A percentile compares a stretch with the other conserved stretches of the same genome.
phyloP scores from a whole-genome alignment of 345 rosid species.

The Mangifera indica region DNA sequence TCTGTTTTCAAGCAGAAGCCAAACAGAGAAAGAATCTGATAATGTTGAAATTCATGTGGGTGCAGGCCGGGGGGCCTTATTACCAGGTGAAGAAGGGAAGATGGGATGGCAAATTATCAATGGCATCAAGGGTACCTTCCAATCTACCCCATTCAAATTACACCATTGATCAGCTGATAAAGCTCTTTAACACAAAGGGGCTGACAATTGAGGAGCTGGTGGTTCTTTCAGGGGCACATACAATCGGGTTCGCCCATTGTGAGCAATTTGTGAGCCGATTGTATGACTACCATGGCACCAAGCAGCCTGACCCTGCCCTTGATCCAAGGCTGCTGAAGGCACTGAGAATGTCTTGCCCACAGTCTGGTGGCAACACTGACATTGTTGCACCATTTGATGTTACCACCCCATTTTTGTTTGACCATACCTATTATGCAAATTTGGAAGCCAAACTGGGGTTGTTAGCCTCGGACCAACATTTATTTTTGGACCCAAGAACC shows the following conservation, averaged over 20 bases:
- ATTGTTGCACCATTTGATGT: constrained; percentile 67
- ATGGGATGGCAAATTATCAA: constrained; percentile 72
- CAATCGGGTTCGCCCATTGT: constrained; percentile 87
- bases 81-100: constrained; percentile 82
- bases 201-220: constrained; percentile 61
- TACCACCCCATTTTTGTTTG: constrained; percentile 72
- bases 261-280: constrained; percentile 53
- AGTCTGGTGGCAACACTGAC: constrained; percentile 44
- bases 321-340: constrained; percentile 66
- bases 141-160: constrained; percentile 67
- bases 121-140: constrained; percentile 49
- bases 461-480: constrained; percentile 60
- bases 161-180: constrained; percentile 60
- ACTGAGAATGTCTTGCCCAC: constrained; percentile 71
- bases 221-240: constrained; percentile 78
- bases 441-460: constrained; percentile 59
- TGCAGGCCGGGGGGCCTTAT: constrained; percentile 74
- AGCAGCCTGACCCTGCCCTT: constrained; percentile 54
- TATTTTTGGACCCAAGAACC: constrained; percentile 60
- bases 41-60: constrained; percentile 5
- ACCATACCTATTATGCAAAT: constrained; percentile 59
- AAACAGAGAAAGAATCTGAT: too few relatives aligned
- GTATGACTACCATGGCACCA: constrained; percentile 55
- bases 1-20: too few relatives aligned
- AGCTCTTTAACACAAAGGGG: constrained; percentile 72